Evolutionary conservation across 805 yeast species (phyloP).

Genomic region (Candida sonorensis): DNA sequence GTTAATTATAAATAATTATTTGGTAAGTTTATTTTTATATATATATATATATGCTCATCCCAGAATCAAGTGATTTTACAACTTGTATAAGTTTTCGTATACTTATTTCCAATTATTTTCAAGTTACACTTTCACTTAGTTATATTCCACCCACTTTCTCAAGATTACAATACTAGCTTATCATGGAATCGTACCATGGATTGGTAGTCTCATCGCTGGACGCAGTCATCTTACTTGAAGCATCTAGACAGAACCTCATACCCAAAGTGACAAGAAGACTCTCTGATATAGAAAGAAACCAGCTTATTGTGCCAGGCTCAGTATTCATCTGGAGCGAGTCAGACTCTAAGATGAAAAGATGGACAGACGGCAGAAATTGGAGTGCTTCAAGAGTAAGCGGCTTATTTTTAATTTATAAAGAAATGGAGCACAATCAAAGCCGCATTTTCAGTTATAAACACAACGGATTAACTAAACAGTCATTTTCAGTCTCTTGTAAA

Average conservation of each 20-base stretch:
- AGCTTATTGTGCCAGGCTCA: constrained; percentile 48
- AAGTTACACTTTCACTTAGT: too few relatives aligned
- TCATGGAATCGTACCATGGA: constrained; percentile 59
- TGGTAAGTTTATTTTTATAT: too few relatives aligned
- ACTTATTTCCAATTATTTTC: too few relatives aligned
- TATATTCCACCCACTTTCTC: too few relatives aligned
- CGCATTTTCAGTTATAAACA: constrained; percentile 32
- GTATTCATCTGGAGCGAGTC: constrained; percentile 69
- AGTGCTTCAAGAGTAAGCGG: constrained; percentile 65
- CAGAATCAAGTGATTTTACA: too few relatives aligned
- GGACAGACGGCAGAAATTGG: constrained; percentile 79
- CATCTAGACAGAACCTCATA: constrained; percentile 47
- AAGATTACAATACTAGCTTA: too few relatives aligned
- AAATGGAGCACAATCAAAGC: constrained; percentile 38
- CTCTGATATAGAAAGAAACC: constrained; percentile 44
- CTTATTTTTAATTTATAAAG: constrained; percentile 54
- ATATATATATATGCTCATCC: too few relatives aligned
- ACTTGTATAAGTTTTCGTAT: too few relatives aligned
- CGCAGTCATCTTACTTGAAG: constrained; percentile 61
- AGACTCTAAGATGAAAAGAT: constrained; percentile 63
- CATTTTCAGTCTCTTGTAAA: constrained; percentile 49
- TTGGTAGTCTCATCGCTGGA: constrained; percentile 50
- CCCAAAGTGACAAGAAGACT: constrained; percentile 57
- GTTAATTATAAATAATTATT: too few relatives aligned
- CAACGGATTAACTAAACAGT: constrained; percentile 58